Evolutionary conservation across 352 stramenopile genomes (phyloP), one percentile per base, ranked within the genome.

Genomic region (Pythium angustatum): DNA sequence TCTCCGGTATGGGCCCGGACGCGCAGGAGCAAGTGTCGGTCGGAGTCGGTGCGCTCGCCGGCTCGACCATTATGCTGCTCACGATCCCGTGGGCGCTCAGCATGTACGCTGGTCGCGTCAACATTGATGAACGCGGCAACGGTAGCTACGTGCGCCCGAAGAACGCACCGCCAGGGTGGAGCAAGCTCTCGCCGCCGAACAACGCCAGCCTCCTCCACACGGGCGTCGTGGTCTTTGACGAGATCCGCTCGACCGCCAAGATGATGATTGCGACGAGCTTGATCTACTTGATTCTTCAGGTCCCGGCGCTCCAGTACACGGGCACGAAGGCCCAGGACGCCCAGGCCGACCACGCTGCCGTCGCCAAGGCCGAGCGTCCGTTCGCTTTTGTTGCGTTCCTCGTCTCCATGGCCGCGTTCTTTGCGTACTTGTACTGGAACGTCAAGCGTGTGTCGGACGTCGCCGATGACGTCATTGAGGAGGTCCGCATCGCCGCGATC

Each of bases 1-100:
- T 99, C 77, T 98, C 91, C 11, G 96, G 96, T 22, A 93, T 92
- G 82, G 87, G 88, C 9, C 76, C 98, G 2, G 91, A 96, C 58
- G 96, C 96, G 21, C 94, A 99, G 74, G 78, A 98, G 66, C 95
- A 98, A 52, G 82, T 99, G 24, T 91, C 82, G 22, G 95, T 99
- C 33, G 97, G 97, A 61, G 94, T 99, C n/a, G 97, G 97, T 49
- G 97, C 97, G 47, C 88, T 99, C 30, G 97, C 97, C 1, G 97
- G 97, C 54, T 98, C 91, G 36, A 99, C 97, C n/a, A 99, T 99
- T 72, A 99, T 99, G 96, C 81, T 99, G 62, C 81, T 99, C 59
- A 99, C 97, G n/a, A 96, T 99, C 43, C 97, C 97, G 21, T 99
- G 96, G 93, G 94, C 84, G 27, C 77, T 99, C 24, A 96, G 88